A percentile compares a stretch with the other conserved stretches of the same genome.
These are phyloP conservation scores for Xerocomus potaroensis DNA, from an alignment of 768 basidiomycete species.

Conservation along the genomic window DNA sequence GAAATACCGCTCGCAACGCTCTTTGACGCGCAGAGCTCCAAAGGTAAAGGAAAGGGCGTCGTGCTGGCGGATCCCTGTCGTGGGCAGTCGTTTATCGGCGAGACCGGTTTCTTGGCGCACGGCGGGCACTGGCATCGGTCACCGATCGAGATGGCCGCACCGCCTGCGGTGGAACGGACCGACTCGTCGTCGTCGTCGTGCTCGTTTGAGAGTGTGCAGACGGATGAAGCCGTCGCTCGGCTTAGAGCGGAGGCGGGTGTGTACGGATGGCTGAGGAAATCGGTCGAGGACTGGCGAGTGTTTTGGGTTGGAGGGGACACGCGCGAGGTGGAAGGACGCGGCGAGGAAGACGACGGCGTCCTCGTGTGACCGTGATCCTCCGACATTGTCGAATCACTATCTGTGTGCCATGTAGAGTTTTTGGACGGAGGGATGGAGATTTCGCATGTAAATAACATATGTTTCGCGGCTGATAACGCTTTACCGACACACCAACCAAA, in stretches of 20 bases:
- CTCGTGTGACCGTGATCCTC: constrained; percentile 16
- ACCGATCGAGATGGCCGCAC: constrained; percentile 5
- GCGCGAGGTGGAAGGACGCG: constrained; percentile 22
- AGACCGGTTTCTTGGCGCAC: constrained; percentile 41
- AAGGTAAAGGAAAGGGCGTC: constrained; percentile 47
- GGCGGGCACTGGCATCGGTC: constrained; percentile 48
- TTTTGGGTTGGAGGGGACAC: constrained; percentile 74
- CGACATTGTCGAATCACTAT: not conserved
- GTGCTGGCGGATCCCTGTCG: constrained; percentile 42
- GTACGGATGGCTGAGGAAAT: constrained; percentile 78
- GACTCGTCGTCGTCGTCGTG: constrained; percentile 40
- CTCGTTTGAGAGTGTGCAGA: constrained; percentile 50
- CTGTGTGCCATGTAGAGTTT: not conserved
- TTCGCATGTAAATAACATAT: constrained; percentile 16
- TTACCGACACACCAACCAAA: constrained; percentile 15
- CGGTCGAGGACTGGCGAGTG: constrained; percentile 69
- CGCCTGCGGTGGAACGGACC: constrained; percentile 38
- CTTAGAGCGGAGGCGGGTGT: constrained; percentile 58
- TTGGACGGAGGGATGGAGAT: not conserved
- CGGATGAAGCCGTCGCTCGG: constrained; percentile 44
- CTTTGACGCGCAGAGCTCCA: constrained; percentile 9
- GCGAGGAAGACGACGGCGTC: constrained; percentile 30
- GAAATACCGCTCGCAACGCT: constrained; percentile 58
- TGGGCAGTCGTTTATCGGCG: constrained; percentile 62
- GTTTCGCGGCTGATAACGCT: constrained; percentile 15